phyloP scores from a whole-genome alignment of 495 filamentous ascomycete species.

The Beverwykella pulmonaria region DNA sequence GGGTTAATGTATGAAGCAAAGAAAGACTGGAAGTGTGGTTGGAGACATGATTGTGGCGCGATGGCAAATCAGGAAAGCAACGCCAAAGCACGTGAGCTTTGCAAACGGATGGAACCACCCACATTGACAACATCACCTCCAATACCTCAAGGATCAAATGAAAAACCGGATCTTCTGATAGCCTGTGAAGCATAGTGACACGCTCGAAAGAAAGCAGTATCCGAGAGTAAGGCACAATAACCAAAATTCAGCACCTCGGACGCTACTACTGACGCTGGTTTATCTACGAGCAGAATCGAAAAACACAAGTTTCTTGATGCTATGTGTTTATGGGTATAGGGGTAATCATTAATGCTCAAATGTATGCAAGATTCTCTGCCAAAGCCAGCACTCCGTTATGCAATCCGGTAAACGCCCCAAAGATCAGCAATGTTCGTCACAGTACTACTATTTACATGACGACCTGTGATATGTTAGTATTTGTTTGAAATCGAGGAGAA shows the following conservation, averaged over 20 bases:
- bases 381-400: slow-evolving; percentile 17
- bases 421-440: background rate
- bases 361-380: background rate
- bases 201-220: too few relatives aligned
- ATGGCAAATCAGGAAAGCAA: slow-evolving; percentile 4
- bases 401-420: slow-evolving; percentile 15
- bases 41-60: background rate
- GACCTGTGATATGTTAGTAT: slow-evolving; percentile 52
- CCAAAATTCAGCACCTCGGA: background rate
- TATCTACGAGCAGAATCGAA: background rate
- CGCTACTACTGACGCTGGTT: background rate
- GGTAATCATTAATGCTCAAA: slow-evolving; percentile 11
- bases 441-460: slow-evolving; percentile 56
- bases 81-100: slow-evolving; percentile 12
- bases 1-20: background rate
- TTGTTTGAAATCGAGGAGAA: background rate
- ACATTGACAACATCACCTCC: slow-evolving; percentile 4
- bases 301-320: background rate
- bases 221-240: background rate
- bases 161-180: too few relatives aligned
- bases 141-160: too few relatives aligned
- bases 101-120: slow-evolving; percentile 7
- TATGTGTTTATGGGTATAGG: slow-evolving; percentile 6
- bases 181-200: too few relatives aligned
- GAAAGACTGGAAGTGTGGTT: background rate